A percentile compares a stretch with the other conserved stretches of the same genome.
These are phyloP conservation scores for Gossypium gossypioides DNA, from an alignment of 441 rosid genomes.

Conservation along the genomic window DNA sequence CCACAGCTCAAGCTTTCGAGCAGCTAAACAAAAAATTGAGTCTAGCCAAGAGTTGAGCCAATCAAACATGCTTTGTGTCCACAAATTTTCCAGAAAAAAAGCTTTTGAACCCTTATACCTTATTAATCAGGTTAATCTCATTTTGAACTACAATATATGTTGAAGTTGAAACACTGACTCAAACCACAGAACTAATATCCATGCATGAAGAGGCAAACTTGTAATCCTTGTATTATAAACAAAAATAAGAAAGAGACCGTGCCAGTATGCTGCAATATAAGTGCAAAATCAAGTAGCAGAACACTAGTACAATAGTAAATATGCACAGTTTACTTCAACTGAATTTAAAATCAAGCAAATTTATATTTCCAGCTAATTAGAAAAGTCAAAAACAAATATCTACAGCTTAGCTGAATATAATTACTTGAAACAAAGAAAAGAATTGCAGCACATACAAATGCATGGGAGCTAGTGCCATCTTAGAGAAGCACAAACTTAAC, in stretches of 20 bases:
- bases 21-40: not conserved
- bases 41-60: not conserved
- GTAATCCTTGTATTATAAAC: not conserved
- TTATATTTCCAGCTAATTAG: not conserved
- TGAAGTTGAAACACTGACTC: not conserved
- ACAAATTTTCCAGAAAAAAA: not conserved
- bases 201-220: not conserved
- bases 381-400: not conserved
- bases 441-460: not conserved
- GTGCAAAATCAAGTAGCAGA: too few relatives aligned
- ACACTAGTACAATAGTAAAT: too few relatives aligned
- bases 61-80: not conserved
- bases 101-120: not conserved
- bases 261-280: not conserved
- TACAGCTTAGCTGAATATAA: not conserved
- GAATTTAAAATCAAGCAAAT: not conserved
- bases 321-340: not conserved
- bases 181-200: not conserved
- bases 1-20: not conserved
- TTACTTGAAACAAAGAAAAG: not conserved
- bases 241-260: not conserved
- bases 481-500: not conserved
- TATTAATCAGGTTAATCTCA: not conserved
- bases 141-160: not conserved
- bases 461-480: not conserved